phyloP scores from a whole-genome alignment of 2,329 filamentous ascomycete species.

The Clonostachys rhizophaga region DNA sequence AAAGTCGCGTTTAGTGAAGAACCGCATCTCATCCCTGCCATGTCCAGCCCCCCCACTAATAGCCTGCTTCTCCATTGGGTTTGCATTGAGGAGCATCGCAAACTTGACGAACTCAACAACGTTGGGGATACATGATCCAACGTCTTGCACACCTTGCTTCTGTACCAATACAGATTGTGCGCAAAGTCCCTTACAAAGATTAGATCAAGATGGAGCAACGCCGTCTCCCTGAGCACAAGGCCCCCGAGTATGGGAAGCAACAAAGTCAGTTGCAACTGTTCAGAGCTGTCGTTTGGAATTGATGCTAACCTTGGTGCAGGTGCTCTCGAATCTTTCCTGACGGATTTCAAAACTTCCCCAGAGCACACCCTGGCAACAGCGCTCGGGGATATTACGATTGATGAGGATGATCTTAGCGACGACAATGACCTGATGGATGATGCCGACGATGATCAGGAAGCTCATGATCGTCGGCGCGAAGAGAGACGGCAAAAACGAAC shows the following conservation, averaged over 20 bases:
- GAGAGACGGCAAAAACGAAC: conserved; percentile 42
- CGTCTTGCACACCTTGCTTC: not conserved
- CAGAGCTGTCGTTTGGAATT: not conserved
- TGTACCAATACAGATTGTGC: too few relatives aligned
- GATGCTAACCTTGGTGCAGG: conserved; percentile 33
- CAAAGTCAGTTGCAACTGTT: conserved; percentile 52
- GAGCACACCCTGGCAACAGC: conserved; percentile 72
- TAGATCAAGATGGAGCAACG: conserved; percentile 61
- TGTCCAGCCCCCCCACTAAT: not conserved
- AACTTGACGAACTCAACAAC: not conserved
- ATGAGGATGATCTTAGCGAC: conserved; percentile 81
- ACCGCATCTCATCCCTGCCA: conserved; percentile 11
- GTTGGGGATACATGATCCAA: not conserved
- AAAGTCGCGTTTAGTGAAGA: conserved; percentile 1
- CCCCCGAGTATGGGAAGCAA: conserved; percentile 82
- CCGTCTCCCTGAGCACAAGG: conserved; percentile 55
- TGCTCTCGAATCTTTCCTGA: conserved; percentile 84
- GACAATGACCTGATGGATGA: conserved; percentile 94
- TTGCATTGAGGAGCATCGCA: not conserved
- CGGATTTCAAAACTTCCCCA: conserved; percentile 78
- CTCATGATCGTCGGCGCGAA: conserved; percentile 44
- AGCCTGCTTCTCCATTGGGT: not conserved
- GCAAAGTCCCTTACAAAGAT: not conserved
- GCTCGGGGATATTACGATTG: conserved; percentile 78
- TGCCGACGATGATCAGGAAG: conserved; percentile 41